phyloP scores from a whole-genome alignment of 2,329 filamentous ascomycete genomes.

The Clarireedia hainanense region DNA sequence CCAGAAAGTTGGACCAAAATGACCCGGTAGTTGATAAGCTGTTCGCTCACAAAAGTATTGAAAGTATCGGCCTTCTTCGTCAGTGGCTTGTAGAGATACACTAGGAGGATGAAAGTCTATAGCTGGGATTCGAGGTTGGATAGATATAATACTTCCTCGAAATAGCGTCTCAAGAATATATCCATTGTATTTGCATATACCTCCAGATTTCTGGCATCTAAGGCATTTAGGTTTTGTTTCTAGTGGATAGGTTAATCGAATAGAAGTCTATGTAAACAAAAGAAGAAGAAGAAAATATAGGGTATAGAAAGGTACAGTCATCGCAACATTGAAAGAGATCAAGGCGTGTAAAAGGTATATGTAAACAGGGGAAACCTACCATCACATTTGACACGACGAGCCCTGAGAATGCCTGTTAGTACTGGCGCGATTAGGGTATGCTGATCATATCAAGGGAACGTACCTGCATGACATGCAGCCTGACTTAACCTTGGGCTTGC shows the following conservation, averaged over 20 bases:
- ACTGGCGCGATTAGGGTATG: not conserved
- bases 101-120: constrained; percentile 17
- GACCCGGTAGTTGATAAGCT: constrained; percentile 56
- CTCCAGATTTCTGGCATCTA: constrained; percentile 51
- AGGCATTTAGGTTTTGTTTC: constrained; percentile 54
- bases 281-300: not conserved
- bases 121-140: constrained; percentile 27
- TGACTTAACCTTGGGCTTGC: constrained; percentile 42
- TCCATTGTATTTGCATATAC: constrained; percentile 51
- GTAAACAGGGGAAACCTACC: not conserved
- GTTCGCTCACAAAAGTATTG: constrained; percentile 52
- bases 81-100: constrained; percentile 40
- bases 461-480: constrained; percentile 61
- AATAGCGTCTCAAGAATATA: constrained; percentile 35
- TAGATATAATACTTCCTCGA: constrained; percentile 3
- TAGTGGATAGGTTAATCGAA: not conserved
- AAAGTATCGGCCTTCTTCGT: constrained; percentile 51
- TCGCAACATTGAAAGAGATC: no score
- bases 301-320: not conserved
- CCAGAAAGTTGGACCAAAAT: constrained; percentile 60
- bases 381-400: constrained; percentile 58
- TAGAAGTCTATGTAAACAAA: not conserved
- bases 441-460: constrained; percentile 24
- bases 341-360: no score
- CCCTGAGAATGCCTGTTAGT: not conserved